Conservation (phyloP, 1,284 basidiomycete genomes). For the Irpex rosettiformis region DNA sequence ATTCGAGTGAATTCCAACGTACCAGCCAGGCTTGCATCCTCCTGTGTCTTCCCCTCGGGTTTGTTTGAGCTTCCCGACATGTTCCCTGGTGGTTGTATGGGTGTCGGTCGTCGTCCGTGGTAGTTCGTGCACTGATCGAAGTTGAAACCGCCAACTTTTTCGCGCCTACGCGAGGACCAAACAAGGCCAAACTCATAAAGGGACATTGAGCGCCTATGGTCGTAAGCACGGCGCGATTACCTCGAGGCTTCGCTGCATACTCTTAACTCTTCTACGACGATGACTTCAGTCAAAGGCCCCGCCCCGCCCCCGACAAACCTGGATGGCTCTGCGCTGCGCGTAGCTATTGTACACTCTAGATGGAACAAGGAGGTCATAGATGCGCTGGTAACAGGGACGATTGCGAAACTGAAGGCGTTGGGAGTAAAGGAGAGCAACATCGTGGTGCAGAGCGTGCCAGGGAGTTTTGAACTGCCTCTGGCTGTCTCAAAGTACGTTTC, state of each 20-base stretch:
- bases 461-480: conserved; percentile 91
- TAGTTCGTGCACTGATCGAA: conserved; percentile 8
- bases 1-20: conserved; percentile 4
- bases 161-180: conserved; percentile 4
- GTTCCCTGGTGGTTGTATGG: not conserved
- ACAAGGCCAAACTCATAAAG: conserved; percentile 11
- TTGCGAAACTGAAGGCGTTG: conserved; percentile 73
- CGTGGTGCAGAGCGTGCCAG: conserved; percentile 88
- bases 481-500: conserved; percentile 71
- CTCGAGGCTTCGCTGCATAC: not conserved
- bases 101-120: not conserved
- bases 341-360: conserved; percentile 90
- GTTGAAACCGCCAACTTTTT: conserved; percentile 11
- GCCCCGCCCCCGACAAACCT: conserved; percentile 54
- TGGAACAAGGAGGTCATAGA: conserved; percentile 91
- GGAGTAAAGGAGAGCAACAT: conserved; percentile 93
- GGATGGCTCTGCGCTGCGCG: conserved; percentile 77
- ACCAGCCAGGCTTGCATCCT: conserved; percentile 23
- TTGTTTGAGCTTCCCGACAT: conserved; percentile 6
- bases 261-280: conserved; percentile 29
- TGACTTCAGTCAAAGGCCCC: conserved; percentile 73
- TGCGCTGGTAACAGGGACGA: conserved; percentile 75
- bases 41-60: not conserved
- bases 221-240: not conserved
- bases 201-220: conserved; percentile 12